phyloP scores from a whole-genome alignment of 257 asterid species.

The Penstemon newberryi region DNA sequence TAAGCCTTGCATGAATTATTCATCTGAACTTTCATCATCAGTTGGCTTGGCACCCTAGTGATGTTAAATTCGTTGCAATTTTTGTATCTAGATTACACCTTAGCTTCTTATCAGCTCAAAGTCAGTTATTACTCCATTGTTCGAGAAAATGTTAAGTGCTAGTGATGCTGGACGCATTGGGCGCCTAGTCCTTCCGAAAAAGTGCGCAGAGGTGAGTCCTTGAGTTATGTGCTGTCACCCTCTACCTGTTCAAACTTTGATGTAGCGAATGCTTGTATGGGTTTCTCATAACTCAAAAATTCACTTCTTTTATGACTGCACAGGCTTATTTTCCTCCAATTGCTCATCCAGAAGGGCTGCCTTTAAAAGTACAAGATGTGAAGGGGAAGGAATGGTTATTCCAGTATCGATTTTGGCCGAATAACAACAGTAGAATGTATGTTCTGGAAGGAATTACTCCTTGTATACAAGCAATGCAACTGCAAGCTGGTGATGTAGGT shows the following conservation, averaged over 20 bases:
- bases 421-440: slow-evolving; percentile 97
- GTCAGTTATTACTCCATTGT: slow-evolving; percentile 75
- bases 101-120: slow-evolving; percentile 65
- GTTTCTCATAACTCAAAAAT: slow-evolving; percentile 22
- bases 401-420: slow-evolving; percentile 98
- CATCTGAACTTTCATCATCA: slow-evolving; percentile 20
- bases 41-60: slow-evolving; percentile 22
- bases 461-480: slow-evolving; percentile 88
- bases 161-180: slow-evolving; percentile 96
- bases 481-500: slow-evolving; percentile 99
- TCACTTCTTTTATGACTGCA: slow-evolving; percentile 30
- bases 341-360: slow-evolving; percentile 84
- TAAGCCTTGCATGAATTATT: slow-evolving; percentile 18
- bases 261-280: slow-evolving; percentile 17
- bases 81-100: slow-evolving; percentile 42
- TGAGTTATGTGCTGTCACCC: slow-evolving; percentile 25
- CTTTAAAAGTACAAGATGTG: slow-evolving; percentile 71
- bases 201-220: slow-evolving; percentile 88
- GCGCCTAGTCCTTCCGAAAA: slow-evolving; percentile 90
- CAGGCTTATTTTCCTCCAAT: slow-evolving; percentile 94
- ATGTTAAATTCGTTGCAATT: slow-evolving; percentile 17
- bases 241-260: background rate
- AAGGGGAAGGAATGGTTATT: slow-evolving; percentile 92
- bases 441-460: slow-evolving; percentile 98
- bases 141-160: slow-evolving; percentile 91